Evolutionary conservation across 768 basidiomycete species (phyloP), one percentile per base, ranked within the genome.

Genomic region (Pleurotus platypus): DNA sequence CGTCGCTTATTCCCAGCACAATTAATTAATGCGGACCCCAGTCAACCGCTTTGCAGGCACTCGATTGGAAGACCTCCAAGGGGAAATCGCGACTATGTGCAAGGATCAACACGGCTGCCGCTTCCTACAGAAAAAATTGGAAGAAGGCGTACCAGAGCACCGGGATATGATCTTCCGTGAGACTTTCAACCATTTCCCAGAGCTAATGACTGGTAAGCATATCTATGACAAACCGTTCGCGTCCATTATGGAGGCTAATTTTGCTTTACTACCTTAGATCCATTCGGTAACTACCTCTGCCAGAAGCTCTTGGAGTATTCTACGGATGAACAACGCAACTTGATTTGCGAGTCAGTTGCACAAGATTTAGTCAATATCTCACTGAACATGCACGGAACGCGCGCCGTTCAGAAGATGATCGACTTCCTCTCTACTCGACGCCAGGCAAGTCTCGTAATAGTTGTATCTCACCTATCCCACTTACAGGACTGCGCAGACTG

Each of bases 401-500:
- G 97, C 60, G 97, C 97, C 24, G 97, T 98, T 58, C 97, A 99
- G 78, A 98, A 98, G 78, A 98, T 98, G 96, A 97, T 99, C 61
- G 97, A 99, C 72, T 98, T 97, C 79, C 75, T 99, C 68, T 96
- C 95, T 18, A 94, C 92, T 55, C 87, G 92, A 65, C 79, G 97
- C 67, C 93, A 94, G 90, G 92, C 78, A 77, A 82, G 87, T 84
- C 61, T 59, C 48, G 56, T 66, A 61, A 60, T 63, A 51, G 58
- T 61, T 63, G 56, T 49, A 62, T 63, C 69, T 63, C 70, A 59
- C 69, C 71, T 76, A 72, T 74, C 69, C 71, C 75, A 78, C 80
- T 86, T 72, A 86, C 82, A 64, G 70, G 64, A 57, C 64, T 64
- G 64, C 71, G 66, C 80, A 91, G 89, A 80, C 88, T 80, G 89